Base-by-base conservation (phyloP, 257 asterid genomes). In the Buddleja alternifolia region DNA sequence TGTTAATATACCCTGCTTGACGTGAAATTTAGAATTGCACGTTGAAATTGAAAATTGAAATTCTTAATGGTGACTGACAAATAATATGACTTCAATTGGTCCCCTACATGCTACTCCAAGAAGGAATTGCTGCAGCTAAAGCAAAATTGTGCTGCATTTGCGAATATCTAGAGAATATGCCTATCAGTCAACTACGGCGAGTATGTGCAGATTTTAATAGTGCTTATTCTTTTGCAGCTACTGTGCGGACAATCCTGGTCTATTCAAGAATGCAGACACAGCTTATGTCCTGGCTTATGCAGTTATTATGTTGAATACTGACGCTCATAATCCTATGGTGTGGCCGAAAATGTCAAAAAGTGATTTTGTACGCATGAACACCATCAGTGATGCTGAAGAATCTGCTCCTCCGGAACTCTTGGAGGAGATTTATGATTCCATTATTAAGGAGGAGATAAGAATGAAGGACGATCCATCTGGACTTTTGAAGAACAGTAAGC, bases 261-360 rank as follows among this genome's bases (percentile, higher is more conserved):
- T 94, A 66, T 94, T 94, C 85, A 94, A 89, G 92, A 89, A 86
- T 84, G 96, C 99, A 71, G 98, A 94, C 77, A 89, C 96, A 29
- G 99, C 97, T 14, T 94, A 94, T 81, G 91, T 94, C 74, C 96
- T 94, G 73, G 99, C 99, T 66, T 94, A 94, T 92, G 99, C 99
- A 8, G 98, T 92, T 81, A 91, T 94, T 73, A 84, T 94, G 99
- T 77, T 94, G 86, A 91, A 91, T 85, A 87, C 97, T 70, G 99
- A 94, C 83, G 97, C 99, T 84, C 98, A 94, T 82, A 91, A 94
- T 80, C 96, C 99, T 54, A 83, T 88, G 95, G 97, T 91, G 72
- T 87, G 96, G 97, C 97, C 97, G 16, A 94, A 89, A 84, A 94
- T 94, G 97, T 91, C 99, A 10, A 94, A 94, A 88, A 85, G 78